Conservation (phyloP, 1,139 yeast species). For the Candida tetrigidarum region DNA sequence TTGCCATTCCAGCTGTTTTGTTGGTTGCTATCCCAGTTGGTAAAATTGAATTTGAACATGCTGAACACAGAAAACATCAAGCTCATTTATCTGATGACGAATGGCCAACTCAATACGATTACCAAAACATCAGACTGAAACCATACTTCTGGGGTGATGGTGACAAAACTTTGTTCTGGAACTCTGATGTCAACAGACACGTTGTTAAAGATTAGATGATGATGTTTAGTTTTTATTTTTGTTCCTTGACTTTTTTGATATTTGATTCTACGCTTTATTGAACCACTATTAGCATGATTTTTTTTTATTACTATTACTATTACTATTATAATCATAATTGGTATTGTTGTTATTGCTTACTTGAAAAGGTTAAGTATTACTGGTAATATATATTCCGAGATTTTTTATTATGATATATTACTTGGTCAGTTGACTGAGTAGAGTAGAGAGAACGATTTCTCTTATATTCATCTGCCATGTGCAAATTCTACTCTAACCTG, state of each 20-base stretch:
- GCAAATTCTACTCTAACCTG: no score
- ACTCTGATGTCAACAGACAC: conserved; percentile 88
- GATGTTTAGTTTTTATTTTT: neutral
- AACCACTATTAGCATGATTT: neutral
- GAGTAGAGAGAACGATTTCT: neutral
- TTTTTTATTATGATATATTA: neutral
- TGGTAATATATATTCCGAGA: conserved; percentile 8
- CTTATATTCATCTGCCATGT: neutral
- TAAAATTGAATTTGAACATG: conserved; percentile 83
- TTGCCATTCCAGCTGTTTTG: conserved; percentile 82
- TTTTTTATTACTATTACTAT: conserved; percentile 2
- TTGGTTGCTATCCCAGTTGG: conserved; percentile 80
- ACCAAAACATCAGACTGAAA: conserved; percentile 85
- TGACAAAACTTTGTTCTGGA: conserved; percentile 97
- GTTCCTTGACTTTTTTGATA: conserved; percentile 1
- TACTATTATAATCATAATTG: no score
- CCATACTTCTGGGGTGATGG: conserved; percentile 99
- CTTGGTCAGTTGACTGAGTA: neutral
- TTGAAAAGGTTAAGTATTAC: neutral
- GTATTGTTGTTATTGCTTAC: neutral
- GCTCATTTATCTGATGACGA: conserved; percentile 82
- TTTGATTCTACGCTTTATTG: conserved; percentile 1
- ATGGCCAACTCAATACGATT: conserved; percentile 90
- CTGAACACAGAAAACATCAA: conserved; percentile 85
- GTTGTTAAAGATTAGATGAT: conserved; percentile 27